These are phyloP conservation scores for Osmanthus fragrans DNA, from an alignment of 257 asterid genomes.

Conservation along the genomic window DNA sequence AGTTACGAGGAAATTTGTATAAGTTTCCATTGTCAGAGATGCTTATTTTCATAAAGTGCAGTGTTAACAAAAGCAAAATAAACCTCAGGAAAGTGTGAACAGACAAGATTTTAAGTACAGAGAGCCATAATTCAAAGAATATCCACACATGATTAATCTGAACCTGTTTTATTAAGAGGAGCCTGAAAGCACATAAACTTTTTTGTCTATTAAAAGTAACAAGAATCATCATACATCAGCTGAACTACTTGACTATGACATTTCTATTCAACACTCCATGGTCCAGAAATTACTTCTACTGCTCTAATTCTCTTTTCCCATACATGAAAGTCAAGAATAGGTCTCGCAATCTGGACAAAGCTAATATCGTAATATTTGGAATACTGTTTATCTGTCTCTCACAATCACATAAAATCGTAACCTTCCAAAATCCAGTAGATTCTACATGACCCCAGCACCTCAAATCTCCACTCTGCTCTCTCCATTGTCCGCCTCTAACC, in stretches of 20 bases:
- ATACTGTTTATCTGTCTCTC: not conserved
- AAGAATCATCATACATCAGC: conserved; percentile 2
- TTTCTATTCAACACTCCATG: not conserved
- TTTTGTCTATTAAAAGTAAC: conserved; percentile 8
- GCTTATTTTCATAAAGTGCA: conserved; percentile 1
- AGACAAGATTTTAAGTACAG: conserved; percentile 3
- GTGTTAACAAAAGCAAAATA: not conserved
- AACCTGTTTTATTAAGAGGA: conserved; percentile 15
- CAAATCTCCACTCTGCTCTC: not conserved
- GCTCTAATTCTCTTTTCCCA: not conserved
- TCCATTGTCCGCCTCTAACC: not conserved
- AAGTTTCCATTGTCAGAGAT: conserved; percentile 4
- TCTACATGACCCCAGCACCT: not conserved
- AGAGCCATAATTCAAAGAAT: conserved; percentile 13
- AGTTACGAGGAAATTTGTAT: conserved; percentile 20
- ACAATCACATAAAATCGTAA: not conserved
- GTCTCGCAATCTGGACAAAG: not conserved
- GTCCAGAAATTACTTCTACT: not conserved
- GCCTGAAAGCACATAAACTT: conserved; percentile 12
- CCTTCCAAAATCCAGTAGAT: not conserved
- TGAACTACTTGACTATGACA: conserved; percentile 18
- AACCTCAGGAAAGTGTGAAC: not conserved
- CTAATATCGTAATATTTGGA: not conserved
- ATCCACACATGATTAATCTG: conserved; percentile 1
- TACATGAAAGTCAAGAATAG: not conserved